Evolutionary conservation across 2,329 filamentous ascomycete genomes (phyloP), one percentile per base, ranked within the genome.

Genomic region (Apiospora koreana): DNA sequence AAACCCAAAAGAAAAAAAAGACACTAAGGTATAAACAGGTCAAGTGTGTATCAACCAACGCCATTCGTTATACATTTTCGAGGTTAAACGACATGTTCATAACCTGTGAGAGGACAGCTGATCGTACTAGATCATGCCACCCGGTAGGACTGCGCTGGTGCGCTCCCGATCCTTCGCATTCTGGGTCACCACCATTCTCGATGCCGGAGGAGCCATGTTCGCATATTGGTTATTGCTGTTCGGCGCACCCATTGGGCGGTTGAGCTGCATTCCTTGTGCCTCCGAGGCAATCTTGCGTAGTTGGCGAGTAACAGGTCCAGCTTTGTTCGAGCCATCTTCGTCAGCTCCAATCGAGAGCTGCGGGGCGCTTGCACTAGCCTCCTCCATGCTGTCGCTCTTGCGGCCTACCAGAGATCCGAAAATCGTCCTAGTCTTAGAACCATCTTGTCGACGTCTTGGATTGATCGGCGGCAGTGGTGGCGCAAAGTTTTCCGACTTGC

Each of bases 381-480:
- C 73, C 5, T 78, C 73, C 70, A 78, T 58, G 69, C 70, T 41
- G 14, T 83, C 82, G 6, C 79, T 79, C 16, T 77, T 77, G 23
- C 79, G 79, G 23, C 81, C 79, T 48, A 78, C 73, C 25, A 83
- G 72, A 3, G 79, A 78, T 31, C 80, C 81, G n/a, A 83, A 76
- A 1, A 82, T 77, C 12, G 83, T 84, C 68, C 86, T 84, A 2
- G 77, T 75, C 42, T 76, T 79, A 0, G 79, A 77, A 16, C 76
- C 78, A 16, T 84, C 80, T 66, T 81, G 79, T 65, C 80, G 81
- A 12, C 88, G 84, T 66, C 86, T 83, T 38, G 88, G 88, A 75
- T 90, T 90, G 76, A 90, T 87, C 1, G 88, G 87, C 2, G 88
- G 88, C 45, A 90, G 71, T 2, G 88, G 88, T 2, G 88, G 87